Evolutionary conservation across 495 filamentous ascomycete genomes (phyloP), one percentile per base, ranked within the genome.

Genomic region (Aspergillus mulundensis): DNA sequence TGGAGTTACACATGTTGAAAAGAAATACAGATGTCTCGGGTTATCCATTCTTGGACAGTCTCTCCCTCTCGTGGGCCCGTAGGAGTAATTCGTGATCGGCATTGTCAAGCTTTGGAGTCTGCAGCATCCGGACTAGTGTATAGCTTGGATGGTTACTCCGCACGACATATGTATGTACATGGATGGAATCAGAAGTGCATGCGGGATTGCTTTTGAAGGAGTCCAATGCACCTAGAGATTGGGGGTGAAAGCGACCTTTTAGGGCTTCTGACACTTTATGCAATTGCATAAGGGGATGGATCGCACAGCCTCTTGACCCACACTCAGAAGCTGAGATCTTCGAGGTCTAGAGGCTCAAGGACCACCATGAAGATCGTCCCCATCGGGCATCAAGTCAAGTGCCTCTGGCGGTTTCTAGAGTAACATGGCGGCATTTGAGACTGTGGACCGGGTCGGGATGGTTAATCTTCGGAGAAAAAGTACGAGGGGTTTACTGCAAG

Each of bases 391-490:
- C n/a, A 16, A 19, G 32, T 20, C 48, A 34, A 39, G 48, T 50
- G 23, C 16, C 28, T 34, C 47, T 30, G 23, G 30, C n/a, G 48
- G 48, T 50, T 50, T 40, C 48, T 25, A 16, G 20, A 50, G 32
- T 34, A 50, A 38, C 48, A 50, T 8, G 20, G 30, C 20, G 14
- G 34, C 30, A 19, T 50, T 38, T 7, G 18, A 10, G 6, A 50
- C 12, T 25, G 48, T 50, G 48, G 48, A 40, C 15, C 48, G 24
- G 10, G 7, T 25, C 5, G 32, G 30, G 19, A 40, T 50, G 34
- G 48, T 50, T 39, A 50, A 39, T 50, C 34, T 16, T 50, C 48
- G 48, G 48, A 16, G n/a, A 18, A 36, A 40, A 40, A 40, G 38
- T 40, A 24, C 41, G 11, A 15, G 40, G n/a, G n/a, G n/a, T n/a